phyloP scores from a whole-genome alignment of 2,329 filamentous ascomycete genomes.

The Lachnellula hyalina region DNA sequence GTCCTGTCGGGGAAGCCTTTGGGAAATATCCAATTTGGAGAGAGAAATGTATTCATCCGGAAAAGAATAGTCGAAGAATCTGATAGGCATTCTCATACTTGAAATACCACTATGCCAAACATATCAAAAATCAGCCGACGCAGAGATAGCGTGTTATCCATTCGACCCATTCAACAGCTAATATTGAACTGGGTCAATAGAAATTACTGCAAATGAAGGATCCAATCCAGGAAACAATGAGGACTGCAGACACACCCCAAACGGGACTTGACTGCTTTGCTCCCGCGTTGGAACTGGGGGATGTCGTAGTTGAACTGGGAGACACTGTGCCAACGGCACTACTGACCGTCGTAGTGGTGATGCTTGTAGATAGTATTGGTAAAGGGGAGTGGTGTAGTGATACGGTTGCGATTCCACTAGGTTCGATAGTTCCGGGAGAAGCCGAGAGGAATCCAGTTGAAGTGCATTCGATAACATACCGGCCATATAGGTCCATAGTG shows the following conservation, averaged over 20 bases:
- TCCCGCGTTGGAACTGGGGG: background rate
- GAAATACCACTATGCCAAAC: too few relatives aligned
- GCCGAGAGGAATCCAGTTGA: background rate
- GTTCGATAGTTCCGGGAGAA: background rate
- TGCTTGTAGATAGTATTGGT: background rate
- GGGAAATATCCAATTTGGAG: too few relatives aligned
- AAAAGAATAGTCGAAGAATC: too few relatives aligned
- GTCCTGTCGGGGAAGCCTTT: too few relatives aligned
- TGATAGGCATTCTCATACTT: too few relatives aligned
- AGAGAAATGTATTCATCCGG: too few relatives aligned
- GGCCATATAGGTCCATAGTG: background rate
- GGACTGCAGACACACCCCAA: background rate
- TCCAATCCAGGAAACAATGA: constrained; percentile 8
- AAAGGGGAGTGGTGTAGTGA: background rate
- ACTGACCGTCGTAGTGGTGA: background rate
- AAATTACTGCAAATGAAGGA: background rate
- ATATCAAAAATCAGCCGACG: too few relatives aligned
- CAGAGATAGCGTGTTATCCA: too few relatives aligned
- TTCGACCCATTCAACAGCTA: background rate
- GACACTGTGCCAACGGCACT: background rate
- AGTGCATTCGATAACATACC: background rate
- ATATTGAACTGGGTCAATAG: background rate
- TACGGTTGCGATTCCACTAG: background rate
- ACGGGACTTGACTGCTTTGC: background rate
- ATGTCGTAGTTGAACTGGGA: background rate